Evolutionary conservation across 768 basidiomycete genomes (phyloP), one percentile per base, ranked within the genome.

Genomic region (Coprinellus micaceus): DNA sequence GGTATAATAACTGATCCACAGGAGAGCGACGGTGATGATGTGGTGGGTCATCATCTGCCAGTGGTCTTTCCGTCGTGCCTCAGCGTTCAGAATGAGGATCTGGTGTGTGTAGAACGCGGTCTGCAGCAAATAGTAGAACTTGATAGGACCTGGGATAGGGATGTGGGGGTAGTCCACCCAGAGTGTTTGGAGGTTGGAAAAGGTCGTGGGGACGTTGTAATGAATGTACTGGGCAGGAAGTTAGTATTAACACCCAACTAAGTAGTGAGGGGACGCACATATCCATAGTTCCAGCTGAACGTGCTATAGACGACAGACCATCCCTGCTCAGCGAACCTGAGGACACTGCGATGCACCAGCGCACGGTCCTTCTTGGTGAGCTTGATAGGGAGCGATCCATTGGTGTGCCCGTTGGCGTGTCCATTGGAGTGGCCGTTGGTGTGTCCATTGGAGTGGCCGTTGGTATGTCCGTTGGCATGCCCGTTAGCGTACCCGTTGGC

Each of bases 1-100:
- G 67, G 79, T 83, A 58, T 79, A 79, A 72, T 97, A 98, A 69
- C 91, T 94, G 39, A 76, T 65, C 30, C 77, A 71, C 73, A 98
- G 84, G 59, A 99, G 82, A 48, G 78, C 66, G 58, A 94, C 80
- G 12, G 94, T 96, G 61, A 98, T 88, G 63, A 96, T 67, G 68
- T 99, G 97, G 74, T 99, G 97, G 24, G 86, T 75, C 82, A 98
- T 89, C 96, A 98, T 98, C 72, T 98, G 96, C 63, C 77, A 76
- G 70, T 98, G 93, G 70, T 99, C 97, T 68, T 92, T 94, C 55
- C 97, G 79, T 53, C 85, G 82, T 37, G 86, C 93, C 70, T 99
- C 97, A 25, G 94, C 87, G 70, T 98, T 92, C 69, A 99, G 81
- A 56, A 96, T 86, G 59, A 98, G 77, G 11, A 97, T 78, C 71